A percentile compares a stretch with the other conserved stretches of the same genome.
These are phyloP conservation scores for Puccinia polysora DNA, from an alignment of 1,284 basidiomycete genomes.

Conservation along the genomic window DNA sequence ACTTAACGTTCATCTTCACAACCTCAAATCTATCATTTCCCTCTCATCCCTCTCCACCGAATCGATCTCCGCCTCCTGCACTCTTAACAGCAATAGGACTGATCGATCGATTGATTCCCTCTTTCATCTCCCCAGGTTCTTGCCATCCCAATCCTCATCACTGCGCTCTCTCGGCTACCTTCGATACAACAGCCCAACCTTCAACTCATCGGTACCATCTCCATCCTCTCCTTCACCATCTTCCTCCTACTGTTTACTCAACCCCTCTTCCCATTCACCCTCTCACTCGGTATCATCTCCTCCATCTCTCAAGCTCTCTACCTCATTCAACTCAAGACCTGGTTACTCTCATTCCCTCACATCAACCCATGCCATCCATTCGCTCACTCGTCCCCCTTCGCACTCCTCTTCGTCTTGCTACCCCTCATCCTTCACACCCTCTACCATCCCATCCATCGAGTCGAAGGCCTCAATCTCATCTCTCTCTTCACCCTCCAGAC, in stretches of 20 bases:
- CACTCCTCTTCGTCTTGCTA: conserved; percentile 34
- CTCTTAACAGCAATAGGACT: too few species aligned
- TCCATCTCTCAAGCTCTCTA: conserved; percentile 12
- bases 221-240: neutral
- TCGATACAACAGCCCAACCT: neutral
- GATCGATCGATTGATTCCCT: too few species aligned
- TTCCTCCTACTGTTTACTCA: conserved; percentile 14
- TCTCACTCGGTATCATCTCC: conserved; percentile 7
- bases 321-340: conserved; percentile 23
- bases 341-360: conserved; percentile 14
- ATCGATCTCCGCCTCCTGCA: neutral
- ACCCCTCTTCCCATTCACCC: neutral
- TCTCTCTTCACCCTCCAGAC: conserved; percentile 65
- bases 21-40: too few species aligned
- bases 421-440: neutral
- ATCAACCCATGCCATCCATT: neutral
- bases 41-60: neutral
- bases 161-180: neutral
- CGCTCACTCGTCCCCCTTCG: conserved; percentile 43
- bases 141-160: neutral
- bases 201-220: neutral
- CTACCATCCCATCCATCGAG: conserved; percentile 60
- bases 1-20: neutral
- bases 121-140: neutral
- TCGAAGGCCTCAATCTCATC: conserved; percentile 62